phyloP scores from a whole-genome alignment of 441 rosid genomes.

The Gossypium gossypioides region DNA sequence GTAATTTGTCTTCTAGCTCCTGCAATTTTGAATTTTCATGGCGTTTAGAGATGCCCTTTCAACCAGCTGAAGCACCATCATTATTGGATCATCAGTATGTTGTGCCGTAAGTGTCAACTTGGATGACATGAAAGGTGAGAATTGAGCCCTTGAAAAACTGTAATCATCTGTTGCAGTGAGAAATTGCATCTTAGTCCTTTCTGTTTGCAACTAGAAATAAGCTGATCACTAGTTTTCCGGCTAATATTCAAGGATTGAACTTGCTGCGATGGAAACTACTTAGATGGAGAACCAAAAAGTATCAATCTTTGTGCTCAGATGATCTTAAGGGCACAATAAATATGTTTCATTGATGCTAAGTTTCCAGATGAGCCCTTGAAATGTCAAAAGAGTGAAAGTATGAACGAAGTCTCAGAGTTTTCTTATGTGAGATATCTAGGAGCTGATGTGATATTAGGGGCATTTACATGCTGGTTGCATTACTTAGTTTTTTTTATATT shows the following conservation, averaged over 20 bases:
- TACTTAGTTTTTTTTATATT: not conserved
- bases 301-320: not conserved
- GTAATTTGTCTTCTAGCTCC: not conserved
- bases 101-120: not conserved
- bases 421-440: not conserved
- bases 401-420: not conserved
- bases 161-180: not conserved
- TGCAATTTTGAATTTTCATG: not conserved
- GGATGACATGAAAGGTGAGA: not conserved
- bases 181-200: not conserved
- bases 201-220: not conserved
- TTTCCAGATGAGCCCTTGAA: not conserved
- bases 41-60: not conserved
- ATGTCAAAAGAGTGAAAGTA: not conserved
- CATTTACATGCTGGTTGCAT: not conserved
- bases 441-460: not conserved
- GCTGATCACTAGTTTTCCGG: not conserved
- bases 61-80: not conserved
- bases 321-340: not conserved
- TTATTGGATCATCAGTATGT: not conserved
- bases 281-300: not conserved
- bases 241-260: not conserved
- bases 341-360: not conserved
- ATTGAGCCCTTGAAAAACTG: not conserved
- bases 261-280: not conserved